phyloP scores from a whole-genome alignment of 192 early-diverging fungal species.

The Thoreauomyces humboldtii region DNA sequence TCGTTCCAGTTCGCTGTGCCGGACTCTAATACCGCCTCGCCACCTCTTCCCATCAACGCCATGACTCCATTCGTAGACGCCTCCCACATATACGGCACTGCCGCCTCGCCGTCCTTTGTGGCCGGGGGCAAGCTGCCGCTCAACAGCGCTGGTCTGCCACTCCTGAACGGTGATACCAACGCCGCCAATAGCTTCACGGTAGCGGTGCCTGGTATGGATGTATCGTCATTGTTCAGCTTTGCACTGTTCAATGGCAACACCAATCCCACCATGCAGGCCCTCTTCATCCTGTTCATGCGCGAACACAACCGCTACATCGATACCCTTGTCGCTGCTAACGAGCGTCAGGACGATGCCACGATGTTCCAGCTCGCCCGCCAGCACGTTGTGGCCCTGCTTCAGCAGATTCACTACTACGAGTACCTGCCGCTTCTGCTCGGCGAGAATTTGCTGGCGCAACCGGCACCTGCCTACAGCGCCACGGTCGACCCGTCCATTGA shows the following conservation, averaged over 20 bases:
- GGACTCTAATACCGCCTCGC: neutral
- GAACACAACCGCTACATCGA: slow-evolving; percentile 45
- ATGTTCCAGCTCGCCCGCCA: slow-evolving; percentile 36
- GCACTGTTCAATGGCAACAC: slow-evolving; percentile 19
- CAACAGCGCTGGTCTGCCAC: neutral
- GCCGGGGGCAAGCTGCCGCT: neutral
- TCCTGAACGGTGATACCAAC: neutral
- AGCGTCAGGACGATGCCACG: slow-evolving; percentile 23
- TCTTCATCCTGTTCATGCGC: slow-evolving; percentile 29
- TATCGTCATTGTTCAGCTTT: slow-evolving; percentile 5
- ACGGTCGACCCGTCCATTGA: slow-evolving; percentile 37
- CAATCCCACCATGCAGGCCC: slow-evolving; percentile 4
- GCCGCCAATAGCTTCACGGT: neutral
- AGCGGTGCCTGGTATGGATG: neutral
- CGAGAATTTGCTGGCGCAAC: slow-evolving; percentile 23
- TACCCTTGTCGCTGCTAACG: slow-evolving; percentile 6
- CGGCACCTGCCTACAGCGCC: slow-evolving; percentile 31
- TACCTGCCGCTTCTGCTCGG: slow-evolving; percentile 42
- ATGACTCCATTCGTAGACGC: slow-evolving; percentile 23
- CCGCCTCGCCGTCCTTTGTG: neutral
- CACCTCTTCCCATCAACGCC: slow-evolving; percentile 5
- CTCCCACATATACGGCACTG: slow-evolving; percentile 22
- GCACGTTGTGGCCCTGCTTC: slow-evolving; percentile 46
- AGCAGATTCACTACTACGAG: slow-evolving; percentile 39
- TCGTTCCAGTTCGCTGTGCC: too few species aligned